These are phyloP conservation scores for Senna tora DNA, from an alignment of 306 rosid genomes.

Conservation along the genomic window DNA sequence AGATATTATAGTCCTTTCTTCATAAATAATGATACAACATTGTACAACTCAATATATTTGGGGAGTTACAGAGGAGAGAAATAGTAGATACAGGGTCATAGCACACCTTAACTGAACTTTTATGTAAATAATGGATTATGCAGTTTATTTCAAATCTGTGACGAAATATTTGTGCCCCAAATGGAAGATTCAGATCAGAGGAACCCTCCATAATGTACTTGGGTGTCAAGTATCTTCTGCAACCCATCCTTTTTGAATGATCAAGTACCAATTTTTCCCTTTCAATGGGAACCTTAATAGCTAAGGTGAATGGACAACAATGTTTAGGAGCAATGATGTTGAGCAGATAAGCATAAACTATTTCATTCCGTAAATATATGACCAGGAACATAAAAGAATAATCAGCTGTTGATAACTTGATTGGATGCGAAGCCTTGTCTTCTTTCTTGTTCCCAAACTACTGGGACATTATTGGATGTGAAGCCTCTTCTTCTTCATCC, in stretches of 20 bases:
- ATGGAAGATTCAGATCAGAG: constrained; percentile 84
- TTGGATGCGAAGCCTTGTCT: too few relatives aligned
- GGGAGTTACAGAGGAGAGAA: too few relatives aligned
- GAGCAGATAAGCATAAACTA: constrained; percentile 91
- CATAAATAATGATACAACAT: too few relatives aligned
- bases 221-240: constrained; percentile 83
- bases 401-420: too few relatives aligned
- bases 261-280: constrained; percentile 85
- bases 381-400: constrained; percentile 12
- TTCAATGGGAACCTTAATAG: constrained; percentile 62
- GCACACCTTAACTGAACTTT: background rate
- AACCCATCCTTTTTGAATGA: constrained; percentile 94
- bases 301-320: constrained; percentile 79
- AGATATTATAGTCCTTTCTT: too few relatives aligned
- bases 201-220: constrained; percentile 87
- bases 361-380: constrained; percentile 68
- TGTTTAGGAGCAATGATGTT: constrained; percentile 96
- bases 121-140: constrained; percentile 12
- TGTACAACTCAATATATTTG: too few relatives aligned
- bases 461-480: too few relatives aligned
- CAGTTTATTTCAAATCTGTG: constrained; percentile 59
- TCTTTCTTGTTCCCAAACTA: too few relatives aligned
- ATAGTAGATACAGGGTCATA: background rate
- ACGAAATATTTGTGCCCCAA: constrained; percentile 93
- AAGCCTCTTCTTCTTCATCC: too few relatives aligned